Evolutionary conservation across 129 eudicot genomes (phyloP), one percentile per base, ranked within the genome.

Genomic region (Chrysanthemum seticuspe): DNA sequence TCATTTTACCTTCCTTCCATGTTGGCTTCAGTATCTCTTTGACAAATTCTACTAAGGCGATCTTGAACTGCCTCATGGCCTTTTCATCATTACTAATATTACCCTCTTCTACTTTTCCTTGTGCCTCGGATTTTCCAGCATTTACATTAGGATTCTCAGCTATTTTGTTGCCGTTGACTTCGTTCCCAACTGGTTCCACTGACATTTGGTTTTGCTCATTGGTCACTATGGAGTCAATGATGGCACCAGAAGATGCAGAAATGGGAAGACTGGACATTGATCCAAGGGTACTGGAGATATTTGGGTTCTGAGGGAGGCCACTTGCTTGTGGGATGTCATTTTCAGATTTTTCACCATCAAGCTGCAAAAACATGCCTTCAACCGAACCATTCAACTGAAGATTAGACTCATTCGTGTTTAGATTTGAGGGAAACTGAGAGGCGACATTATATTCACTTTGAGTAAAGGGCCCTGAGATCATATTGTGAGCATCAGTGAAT

Each of bases 1-100:
- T 85, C 88, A 91, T 81, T 14, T 76, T 84, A 59, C 97, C 96
- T 86, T 88, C 93, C 71, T 91, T 91, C 97, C 97, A 91, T 6
- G 76, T 74, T 4, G 97, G 97, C 71, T 91, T 91, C 64, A 91
- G 52, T 50, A 86, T 85, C 68, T 91, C 96, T 83, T 91, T 91
- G 34, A 91, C 96, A 83, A 82, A 83, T 64, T 91, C 96, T 23
- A 85, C 83, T 4, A 91, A 88, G 3, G 86, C 86, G 71, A 85
- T 73, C 69, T 88, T 91, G 62, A 91, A 91, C 13, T 80, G 23
- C 34, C 96, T 78, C 79, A 85, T 84, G 15, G 77, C 97, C 77
- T 86, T 91, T 19, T 87, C 92, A 76, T 88, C 97, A 72, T 88
- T 84, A 21, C 72, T 68, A 63, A 60, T 68, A 70, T 53, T 80